Evolutionary conservation across 306 rosid genomes (phyloP).

Genomic region (Cucumis sativus): DNA sequence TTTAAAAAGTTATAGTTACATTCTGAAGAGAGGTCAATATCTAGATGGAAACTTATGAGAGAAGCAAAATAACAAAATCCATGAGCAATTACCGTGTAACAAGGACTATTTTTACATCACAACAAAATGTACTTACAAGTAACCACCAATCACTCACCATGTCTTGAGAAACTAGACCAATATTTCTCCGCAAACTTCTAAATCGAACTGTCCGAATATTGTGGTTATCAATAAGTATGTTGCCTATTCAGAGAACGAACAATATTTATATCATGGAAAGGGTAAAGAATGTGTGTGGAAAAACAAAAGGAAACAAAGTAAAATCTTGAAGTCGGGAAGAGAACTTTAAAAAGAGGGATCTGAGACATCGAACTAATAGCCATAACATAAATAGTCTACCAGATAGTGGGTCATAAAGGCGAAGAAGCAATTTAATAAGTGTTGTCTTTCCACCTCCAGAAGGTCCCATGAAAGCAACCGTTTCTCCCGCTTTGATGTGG

Average conservation of each 20-base stretch:
- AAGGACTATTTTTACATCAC: background rate
- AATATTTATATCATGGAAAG: background rate
- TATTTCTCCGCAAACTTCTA: conserved; percentile 59
- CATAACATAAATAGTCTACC: conserved; percentile 31
- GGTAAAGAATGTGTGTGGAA: background rate
- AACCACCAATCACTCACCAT: conserved; percentile 35
- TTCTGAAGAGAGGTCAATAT: background rate
- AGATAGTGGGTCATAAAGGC: conserved; percentile 69
- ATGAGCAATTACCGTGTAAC: background rate
- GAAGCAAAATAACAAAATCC: background rate
- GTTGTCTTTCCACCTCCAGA: conserved; percentile 98
- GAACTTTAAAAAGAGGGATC: background rate
- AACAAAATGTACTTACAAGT: background rate
- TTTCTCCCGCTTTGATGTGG: conserved; percentile 69
- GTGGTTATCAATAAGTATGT: conserved; percentile 51
- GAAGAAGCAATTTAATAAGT: conserved; percentile 64
- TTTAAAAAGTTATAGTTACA: background rate
- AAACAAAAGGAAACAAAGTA: conserved; percentile 6
- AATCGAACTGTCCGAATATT: conserved; percentile 37
- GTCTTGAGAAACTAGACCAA: conserved; percentile 83
- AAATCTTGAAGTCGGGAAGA: background rate
- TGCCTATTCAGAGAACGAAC: conserved; percentile 29
- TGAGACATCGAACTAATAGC: background rate
- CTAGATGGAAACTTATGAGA: background rate
- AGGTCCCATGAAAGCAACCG: conserved; percentile 83